A percentile compares a stretch with the other conserved stretches of the same genome.
Conservation (phyloP, 768 basidiomycete species). For the Serendipita sp. region DNA sequence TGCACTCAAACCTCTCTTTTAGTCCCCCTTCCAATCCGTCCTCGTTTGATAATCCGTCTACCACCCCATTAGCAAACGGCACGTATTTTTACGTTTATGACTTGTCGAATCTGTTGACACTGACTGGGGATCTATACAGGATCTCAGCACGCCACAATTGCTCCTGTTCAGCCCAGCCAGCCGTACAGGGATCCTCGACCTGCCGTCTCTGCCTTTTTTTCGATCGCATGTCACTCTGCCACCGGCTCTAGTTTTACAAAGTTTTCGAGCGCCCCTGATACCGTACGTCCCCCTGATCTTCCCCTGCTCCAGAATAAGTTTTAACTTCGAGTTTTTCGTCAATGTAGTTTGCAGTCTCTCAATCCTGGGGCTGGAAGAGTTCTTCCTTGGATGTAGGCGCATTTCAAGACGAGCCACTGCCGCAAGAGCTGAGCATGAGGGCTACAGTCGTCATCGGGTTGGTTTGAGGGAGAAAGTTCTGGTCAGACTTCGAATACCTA, state of each 20-base stretch:
- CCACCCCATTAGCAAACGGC: background rate
- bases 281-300: background rate
- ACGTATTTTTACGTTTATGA: background rate
- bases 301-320: background rate
- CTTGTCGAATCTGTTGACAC: background rate
- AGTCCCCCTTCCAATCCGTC: background rate
- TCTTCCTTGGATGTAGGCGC: slow-evolving; percentile 36
- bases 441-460: slow-evolving; percentile 69
- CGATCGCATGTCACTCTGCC: slow-evolving; percentile 64
- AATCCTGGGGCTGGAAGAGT: slow-evolving; percentile 91
- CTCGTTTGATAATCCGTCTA: background rate
- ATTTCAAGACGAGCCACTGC: slow-evolving; percentile 24
- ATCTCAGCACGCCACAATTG: background rate
- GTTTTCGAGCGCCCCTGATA: slow-evolving; percentile 75
- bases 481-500: too few species aligned
- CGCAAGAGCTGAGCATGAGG: slow-evolving; percentile 45
- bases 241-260: slow-evolving; percentile 69
- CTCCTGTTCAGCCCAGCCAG: slow-evolving; percentile 32
- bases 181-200: slow-evolving; percentile 65
- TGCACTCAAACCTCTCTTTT: background rate
- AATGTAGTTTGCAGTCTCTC: slow-evolving; percentile 55
- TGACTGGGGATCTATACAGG: background rate
- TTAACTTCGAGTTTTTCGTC: background rate
- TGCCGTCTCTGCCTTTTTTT: slow-evolving; percentile 64
- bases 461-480: slow-evolving; percentile 29